These are phyloP conservation scores for Geosiphon pyriformis DNA, from an alignment of 192 early-diverging fungal species.

Conservation along the genomic window DNA sequence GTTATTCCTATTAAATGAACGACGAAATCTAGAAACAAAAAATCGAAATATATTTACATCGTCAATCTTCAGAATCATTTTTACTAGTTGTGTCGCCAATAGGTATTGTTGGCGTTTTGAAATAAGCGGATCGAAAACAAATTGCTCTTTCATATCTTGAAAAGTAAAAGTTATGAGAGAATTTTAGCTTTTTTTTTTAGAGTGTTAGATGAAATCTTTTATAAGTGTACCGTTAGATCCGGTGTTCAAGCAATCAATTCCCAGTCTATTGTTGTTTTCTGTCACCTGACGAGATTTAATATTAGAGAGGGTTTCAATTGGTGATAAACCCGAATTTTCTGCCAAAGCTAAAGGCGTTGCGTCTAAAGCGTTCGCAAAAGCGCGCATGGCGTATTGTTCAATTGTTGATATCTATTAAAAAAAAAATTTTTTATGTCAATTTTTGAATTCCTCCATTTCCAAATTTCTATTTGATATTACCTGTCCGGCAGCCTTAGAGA, in stretches of 20 bases:
- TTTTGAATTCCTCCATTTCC: too few relatives aligned
- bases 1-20: background rate
- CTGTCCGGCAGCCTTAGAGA: slow-evolving; percentile 85
- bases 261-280: slow-evolving; percentile 81
- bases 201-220: background rate
- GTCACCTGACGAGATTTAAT: slow-evolving; percentile 91
- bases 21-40: background rate
- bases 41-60: slow-evolving; percentile 53
- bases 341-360: slow-evolving; percentile 89
- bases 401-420: slow-evolving; percentile 63
- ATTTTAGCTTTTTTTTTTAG: background rate
- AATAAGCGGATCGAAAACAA: slow-evolving; percentile 98
- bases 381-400: slow-evolving; percentile 99
- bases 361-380: slow-evolving; percentile 95
- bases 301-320: slow-evolving; percentile 93
- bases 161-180: slow-evolving; percentile 11
- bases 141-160: slow-evolving; percentile 92
- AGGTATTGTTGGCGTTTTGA: slow-evolving; percentile 98
- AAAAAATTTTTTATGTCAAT: background rate
- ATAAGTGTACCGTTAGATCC: slow-evolving; percentile 73
- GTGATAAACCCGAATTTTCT: slow-evolving; percentile 95
- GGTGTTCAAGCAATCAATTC: slow-evolving; percentile 92
- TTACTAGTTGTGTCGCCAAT: slow-evolving; percentile 97
- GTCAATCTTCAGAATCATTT: slow-evolving; percentile 98
- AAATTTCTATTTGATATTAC: slow-evolving; percentile 30